These are phyloP conservation scores for Lotmaria passim DNA, from an alignment of 208 protist species.

Conservation along the genomic window DNA sequence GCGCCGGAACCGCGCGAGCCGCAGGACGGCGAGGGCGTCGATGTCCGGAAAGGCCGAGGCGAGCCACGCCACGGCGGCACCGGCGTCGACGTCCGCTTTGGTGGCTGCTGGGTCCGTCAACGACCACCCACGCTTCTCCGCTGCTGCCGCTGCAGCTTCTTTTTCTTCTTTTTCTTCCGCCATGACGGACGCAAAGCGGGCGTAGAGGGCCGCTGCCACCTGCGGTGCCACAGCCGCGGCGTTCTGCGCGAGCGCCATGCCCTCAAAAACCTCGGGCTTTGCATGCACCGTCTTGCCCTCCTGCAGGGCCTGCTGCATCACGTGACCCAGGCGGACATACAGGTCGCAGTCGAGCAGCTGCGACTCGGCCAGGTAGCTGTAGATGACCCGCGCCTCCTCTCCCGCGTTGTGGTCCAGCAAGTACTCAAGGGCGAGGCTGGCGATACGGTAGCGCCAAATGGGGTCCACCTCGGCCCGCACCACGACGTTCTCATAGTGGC, in stretches of 20 bases:
- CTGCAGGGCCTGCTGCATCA: slow-evolving; percentile 78
- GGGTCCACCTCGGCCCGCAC: slow-evolving; percentile 78
- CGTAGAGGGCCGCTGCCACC: slow-evolving; percentile 70
- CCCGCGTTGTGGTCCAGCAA: slow-evolving; percentile 71
- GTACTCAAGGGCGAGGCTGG: slow-evolving; percentile 66
- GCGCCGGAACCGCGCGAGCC: slow-evolving; percentile 74
- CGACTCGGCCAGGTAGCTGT: slow-evolving; percentile 74
- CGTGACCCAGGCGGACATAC: slow-evolving; percentile 73
- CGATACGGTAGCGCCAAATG: slow-evolving; percentile 88
- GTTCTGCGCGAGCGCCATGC: slow-evolving; percentile 64
- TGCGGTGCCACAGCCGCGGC: slow-evolving; percentile 64
- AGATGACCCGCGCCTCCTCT: slow-evolving; percentile 77
- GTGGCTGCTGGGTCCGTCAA: slow-evolving; percentile 26
- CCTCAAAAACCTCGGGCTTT: slow-evolving; percentile 32
- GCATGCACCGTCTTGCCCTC: slow-evolving; percentile 67
- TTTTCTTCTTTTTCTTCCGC: slow-evolving; percentile 3
- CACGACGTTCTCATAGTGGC: slow-evolving; percentile 86
- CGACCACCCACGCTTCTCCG: slow-evolving; percentile 18
- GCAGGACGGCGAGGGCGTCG: slow-evolving; percentile 64
- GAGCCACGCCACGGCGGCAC: slow-evolving; percentile 62
- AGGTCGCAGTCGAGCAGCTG: slow-evolving; percentile 74
- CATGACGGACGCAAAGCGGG: slow-evolving; percentile 46
- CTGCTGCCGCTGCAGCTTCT: too few relatives aligned
- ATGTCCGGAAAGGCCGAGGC: slow-evolving; percentile 69
- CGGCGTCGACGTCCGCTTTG: slow-evolving; percentile 9